Base-by-base conservation (phyloP, 2,329 filamentous ascomycete genomes). In the Alternaria atra region DNA sequence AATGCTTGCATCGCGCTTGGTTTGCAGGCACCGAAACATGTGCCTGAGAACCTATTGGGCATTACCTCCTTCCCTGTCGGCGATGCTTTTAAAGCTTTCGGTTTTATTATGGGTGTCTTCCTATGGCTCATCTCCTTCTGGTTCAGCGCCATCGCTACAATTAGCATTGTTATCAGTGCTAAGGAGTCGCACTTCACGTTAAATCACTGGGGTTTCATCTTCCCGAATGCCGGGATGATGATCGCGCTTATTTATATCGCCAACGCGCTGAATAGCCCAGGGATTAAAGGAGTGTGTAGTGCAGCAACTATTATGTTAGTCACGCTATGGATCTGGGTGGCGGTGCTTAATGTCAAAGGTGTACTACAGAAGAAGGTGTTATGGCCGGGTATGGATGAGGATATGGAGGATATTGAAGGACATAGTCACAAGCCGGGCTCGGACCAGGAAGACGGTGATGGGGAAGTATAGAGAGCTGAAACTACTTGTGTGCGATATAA, bases 201-300 rank as follows among this genome's bases (percentile, higher is more conserved):
- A 6, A 73, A 73, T 37, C 71, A 66, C 64, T 90, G 87, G 87
- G 86, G 85, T 8, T 88, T 89, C 73, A 84, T 90, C 23, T 90
- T 90, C 68, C 87, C 86, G 80, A 27, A 90, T 61, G 86, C 84
- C 1, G 88, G 88, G 0, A 85, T 90, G 57, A 86, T 85, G 1
- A 80, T 58, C 82, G 86, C 5, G 80, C 83, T 44, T 84, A 89
- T 62, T 34, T 80, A 85, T 8, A 79, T 89, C 47, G 87, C 85
- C 2, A 80, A 81, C n/a, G 81, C 77, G 0, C 77, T 88, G 12
- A 73, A 81, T 0, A 89, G 85, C 63, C 59, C 78, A 0, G 84
- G 80, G 0, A 77, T 89, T 72, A 83, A 68, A 85, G 83, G 58
- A 57, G 78, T 89, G 25, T 83, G 83, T 9, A 84, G 83, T 7